These are phyloP conservation scores for Erigeron philadelphicus DNA, from an alignment of 140 eudicot species.

Conservation along the genomic window DNA sequence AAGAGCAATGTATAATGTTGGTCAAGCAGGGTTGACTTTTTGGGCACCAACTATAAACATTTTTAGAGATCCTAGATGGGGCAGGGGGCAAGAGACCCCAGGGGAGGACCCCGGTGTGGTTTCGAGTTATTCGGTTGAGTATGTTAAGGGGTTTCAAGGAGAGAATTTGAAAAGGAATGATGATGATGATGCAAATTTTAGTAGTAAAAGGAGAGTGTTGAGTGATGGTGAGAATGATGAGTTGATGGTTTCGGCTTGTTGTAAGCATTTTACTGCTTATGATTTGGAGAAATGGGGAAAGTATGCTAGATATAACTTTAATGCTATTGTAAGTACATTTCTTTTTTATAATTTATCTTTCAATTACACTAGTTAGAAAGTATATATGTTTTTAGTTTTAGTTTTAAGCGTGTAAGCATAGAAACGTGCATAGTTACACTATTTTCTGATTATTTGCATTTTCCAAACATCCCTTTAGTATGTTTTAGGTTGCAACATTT, in stretches of 20 bases:
- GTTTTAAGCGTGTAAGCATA: too few relatives aligned
- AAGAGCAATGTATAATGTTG: constrained; percentile 75
- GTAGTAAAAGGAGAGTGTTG: constrained; percentile 37
- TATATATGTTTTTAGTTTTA: too few relatives aligned
- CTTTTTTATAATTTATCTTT: not conserved
- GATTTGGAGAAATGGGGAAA: constrained; percentile 82
- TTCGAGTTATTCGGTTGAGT: constrained; percentile 61
- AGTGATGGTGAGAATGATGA: constrained; percentile 20
- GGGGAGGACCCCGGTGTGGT: constrained; percentile 91
- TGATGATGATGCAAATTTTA: not conserved
- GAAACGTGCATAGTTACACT: too few relatives aligned
- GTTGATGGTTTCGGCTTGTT: constrained; percentile 93
- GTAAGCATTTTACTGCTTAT: constrained; percentile 92
- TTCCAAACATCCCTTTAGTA: not conserved
- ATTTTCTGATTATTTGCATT: too few relatives aligned
- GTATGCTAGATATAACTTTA: constrained; percentile 71
- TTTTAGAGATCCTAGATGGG: constrained; percentile 98
- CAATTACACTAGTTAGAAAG: too few relatives aligned
- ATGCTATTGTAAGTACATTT: constrained; percentile 70
- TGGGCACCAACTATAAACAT: constrained; percentile 94
- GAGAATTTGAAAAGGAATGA: constrained; percentile 6
- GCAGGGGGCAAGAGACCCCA: constrained; percentile 92
- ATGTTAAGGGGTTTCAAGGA: constrained; percentile 72
- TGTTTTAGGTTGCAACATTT: not conserved
- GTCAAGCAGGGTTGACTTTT: constrained; percentile 92